phyloP scores from a whole-genome alignment of 495 filamentous ascomycete species.

The Chaetomium tenue region DNA sequence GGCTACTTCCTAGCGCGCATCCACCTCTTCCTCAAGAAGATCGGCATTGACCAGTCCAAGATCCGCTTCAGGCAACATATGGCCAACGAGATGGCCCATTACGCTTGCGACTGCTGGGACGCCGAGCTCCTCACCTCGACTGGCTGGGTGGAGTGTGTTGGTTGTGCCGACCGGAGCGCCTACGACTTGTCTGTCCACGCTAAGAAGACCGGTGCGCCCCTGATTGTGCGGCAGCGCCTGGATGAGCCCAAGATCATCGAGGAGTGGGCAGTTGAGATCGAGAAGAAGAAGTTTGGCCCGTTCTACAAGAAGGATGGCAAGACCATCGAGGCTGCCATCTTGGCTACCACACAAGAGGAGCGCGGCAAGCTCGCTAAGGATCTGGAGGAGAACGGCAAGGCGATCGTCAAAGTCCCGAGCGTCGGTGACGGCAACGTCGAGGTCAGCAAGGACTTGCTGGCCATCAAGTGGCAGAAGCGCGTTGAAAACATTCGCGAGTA shows the following conservation, averaged over 20 bases:
- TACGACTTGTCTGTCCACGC: constrained; percentile 77
- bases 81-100: constrained; percentile 76
- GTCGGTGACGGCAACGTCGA: constrained; percentile 56
- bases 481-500: constrained; percentile 71
- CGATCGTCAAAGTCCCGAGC: constrained; percentile 62
- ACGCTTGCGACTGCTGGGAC: constrained; percentile 82
- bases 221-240: constrained; percentile 64
- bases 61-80: constrained; percentile 84
- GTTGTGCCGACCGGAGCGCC: constrained; percentile 78
- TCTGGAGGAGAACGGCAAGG: constrained; percentile 63
- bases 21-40: constrained; percentile 65
- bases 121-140: constrained; percentile 74
- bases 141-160: constrained; percentile 86
- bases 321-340: constrained; percentile 66
- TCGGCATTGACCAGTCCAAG: constrained; percentile 69
- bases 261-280: constrained; percentile 71
- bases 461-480: constrained; percentile 66
- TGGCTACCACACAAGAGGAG: constrained; percentile 65
- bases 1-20: constrained; percentile 83
- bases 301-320: constrained; percentile 79
- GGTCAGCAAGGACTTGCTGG: constrained; percentile 66
- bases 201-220: constrained; percentile 74
- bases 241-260: constrained; percentile 64
- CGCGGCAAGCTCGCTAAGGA: constrained; percentile 67
- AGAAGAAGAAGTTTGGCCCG: constrained; percentile 81